Evolutionary conservation across 2,329 filamentous ascomycete species (phyloP).

Genomic region (Harringtonia aguacate): DNA sequence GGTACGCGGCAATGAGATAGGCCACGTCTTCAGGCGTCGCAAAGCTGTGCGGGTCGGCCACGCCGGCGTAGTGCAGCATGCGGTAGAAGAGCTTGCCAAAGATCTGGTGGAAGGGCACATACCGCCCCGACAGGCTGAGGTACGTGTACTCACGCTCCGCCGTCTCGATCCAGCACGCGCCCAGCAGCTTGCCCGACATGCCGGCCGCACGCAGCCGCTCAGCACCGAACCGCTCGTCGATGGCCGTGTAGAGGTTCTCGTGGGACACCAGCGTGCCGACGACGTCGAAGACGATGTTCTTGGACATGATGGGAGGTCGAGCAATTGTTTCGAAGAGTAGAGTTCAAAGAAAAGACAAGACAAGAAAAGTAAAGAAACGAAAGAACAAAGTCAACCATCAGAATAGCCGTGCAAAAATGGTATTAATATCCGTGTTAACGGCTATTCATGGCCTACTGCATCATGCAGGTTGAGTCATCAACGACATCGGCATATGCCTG

Average conservation of each 20-base stretch:
- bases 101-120: constrained; percentile 26
- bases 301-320: too few species aligned
- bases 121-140: constrained; percentile 27
- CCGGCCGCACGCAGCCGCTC: constrained; percentile 20
- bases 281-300: constrained; percentile 33
- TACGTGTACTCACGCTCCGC: constrained; percentile 36
- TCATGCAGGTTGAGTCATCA: too few species aligned
- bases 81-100: constrained; percentile 32
- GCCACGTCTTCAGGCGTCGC: constrained; percentile 28
- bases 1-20: constrained; percentile 24
- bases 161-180: constrained; percentile 30
- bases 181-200: constrained; percentile 27
- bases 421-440: too few species aligned
- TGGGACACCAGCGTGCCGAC: constrained; percentile 35
- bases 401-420: too few species aligned
- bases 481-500: too few species aligned
- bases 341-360: too few species aligned
- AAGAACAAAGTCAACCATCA: too few species aligned
- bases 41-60: constrained; percentile 25
- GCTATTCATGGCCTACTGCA: too few species aligned
- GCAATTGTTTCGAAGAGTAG: too few species aligned
- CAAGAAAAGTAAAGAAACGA: too few species aligned
- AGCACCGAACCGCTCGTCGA: constrained; percentile 26
- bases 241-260: constrained; percentile 26
- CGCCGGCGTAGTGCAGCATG: constrained; percentile 26